Base-by-base conservation (phyloP, 2,329 filamentous ascomycete species). In the Fusarium pseudoanthophilum region DNA sequence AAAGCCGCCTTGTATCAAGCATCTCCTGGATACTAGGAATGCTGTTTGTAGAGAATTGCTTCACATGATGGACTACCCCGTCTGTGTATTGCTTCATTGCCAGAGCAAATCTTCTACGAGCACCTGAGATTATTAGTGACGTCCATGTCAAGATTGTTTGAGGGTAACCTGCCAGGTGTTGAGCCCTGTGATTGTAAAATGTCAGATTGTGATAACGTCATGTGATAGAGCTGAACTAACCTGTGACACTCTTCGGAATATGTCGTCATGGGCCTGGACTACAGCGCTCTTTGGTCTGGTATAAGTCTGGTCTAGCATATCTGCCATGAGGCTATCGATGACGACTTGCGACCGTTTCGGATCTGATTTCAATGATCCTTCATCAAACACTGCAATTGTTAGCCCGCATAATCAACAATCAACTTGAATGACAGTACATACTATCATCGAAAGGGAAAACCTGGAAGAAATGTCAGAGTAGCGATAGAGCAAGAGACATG, bases 391-490 rank as follows among this genome's bases (percentile, higher is more conserved):
- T 69, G 5, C 0, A 0, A 13, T 3, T 11, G 4, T 69, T 4
- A 69, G 42, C 21, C 20, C 1, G 9, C 7, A 2, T 2, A 3
- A 43, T 30, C 4, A 18, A 26, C 13, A 10, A 14, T 2, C 5
- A 11, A 18, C 2, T 3, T 18, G 21, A 21, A 10, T 5, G 5
- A 1, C 4, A 10, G 6, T 0, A 26, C 64, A 16, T 28, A 69
- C 66, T 28, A 11, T 69, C 66, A 36, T 69, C 66, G n/a, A 69
- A 69, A 15, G 66, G 66, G 13, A 69, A 69, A 1, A 69, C 66
- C 66, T 69, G 4, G 0, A 36, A 13, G 11, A 1, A 2, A n/a
- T 11, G 26, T 69, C 11, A 68, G 64, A 42, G 10, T 4, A 3
- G 10, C 10, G 9, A 14, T 1, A 15, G 2, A 13, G 26, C 5